A percentile compares a stretch with the other conserved stretches of the same genome.
phyloP scores from a whole-genome alignment of 192 early-diverging fungal genomes.

The Dissophora ornata region DNA sequence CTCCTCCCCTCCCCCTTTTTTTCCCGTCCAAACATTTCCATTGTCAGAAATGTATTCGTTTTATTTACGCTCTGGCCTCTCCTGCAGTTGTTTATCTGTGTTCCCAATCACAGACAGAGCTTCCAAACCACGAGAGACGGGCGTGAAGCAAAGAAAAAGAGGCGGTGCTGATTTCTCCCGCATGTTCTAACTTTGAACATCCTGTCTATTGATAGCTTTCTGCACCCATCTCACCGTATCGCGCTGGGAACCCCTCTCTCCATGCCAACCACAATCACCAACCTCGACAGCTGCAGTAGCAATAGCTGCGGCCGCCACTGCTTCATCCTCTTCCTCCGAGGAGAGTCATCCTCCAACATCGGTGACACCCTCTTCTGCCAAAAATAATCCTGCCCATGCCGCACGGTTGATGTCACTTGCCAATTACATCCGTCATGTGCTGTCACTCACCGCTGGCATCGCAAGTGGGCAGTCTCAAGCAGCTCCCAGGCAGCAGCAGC shows the following conservation, averaged over 20 bases:
- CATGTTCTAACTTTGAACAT: not conserved
- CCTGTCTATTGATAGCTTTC: slow-evolving; percentile 43
- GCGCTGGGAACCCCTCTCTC: slow-evolving; percentile 28
- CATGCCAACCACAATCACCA: not conserved
- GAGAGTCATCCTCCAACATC: no score
- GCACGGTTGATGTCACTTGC: slow-evolving; percentile 34
- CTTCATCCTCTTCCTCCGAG: not conserved
- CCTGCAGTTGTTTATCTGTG: not conserved
- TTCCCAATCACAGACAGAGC: no score
- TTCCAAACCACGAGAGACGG: no score
- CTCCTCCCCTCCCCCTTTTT: no score
- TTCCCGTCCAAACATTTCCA: slow-evolving; percentile 11
- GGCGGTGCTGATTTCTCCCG: slow-evolving; percentile 2
- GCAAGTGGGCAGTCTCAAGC: slow-evolving; percentile 11
- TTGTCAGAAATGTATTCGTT: not conserved
- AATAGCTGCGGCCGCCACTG: not conserved
- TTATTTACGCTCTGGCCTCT: slow-evolving; percentile 7
- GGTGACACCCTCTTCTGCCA: not conserved
- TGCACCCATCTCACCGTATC: slow-evolving; percentile 42
- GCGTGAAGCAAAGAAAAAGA: no score
- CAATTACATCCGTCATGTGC: slow-evolving; percentile 47
- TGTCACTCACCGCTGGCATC: slow-evolving; percentile 27
- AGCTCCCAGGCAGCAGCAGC: not conserved
- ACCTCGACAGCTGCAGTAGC: not conserved
- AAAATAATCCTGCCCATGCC: slow-evolving; percentile 10